These are phyloP conservation scores for Chlamydomonas asymmetrica DNA, from an alignment of 139 green algal species.

Conservation along the genomic window DNA sequence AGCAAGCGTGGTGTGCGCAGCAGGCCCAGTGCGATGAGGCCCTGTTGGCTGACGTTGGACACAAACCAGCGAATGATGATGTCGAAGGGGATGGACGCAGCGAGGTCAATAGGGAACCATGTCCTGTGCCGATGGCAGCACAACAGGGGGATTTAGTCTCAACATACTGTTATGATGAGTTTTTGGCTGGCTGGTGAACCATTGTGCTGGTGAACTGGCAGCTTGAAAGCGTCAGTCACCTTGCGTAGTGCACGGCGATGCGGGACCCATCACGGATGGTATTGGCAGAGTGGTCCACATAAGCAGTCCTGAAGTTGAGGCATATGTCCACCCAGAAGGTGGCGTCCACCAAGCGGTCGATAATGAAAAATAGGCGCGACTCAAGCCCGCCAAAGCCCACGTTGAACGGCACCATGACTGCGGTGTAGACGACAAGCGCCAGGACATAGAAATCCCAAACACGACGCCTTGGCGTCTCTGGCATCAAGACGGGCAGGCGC, in stretches of 20 bases:
- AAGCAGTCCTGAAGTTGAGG: constrained; percentile 65
- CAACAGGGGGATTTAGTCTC: no score
- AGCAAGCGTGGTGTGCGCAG: constrained; percentile 62
- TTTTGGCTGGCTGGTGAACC: no score
- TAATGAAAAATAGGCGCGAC: not conserved
- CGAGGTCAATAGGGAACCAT: constrained; percentile 66
- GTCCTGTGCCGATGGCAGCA: constrained; percentile 39
- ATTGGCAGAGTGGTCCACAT: constrained; percentile 56
- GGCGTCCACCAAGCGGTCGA: constrained; percentile 44
- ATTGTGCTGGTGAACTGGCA: no score
- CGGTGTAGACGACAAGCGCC: constrained; percentile 60
- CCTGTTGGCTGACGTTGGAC: constrained; percentile 12
- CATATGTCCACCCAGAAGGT: constrained; percentile 61
- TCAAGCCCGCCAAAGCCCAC: constrained; percentile 17
- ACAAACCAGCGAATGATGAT: constrained; percentile 36
- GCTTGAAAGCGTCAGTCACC: no score
- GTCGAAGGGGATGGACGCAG: constrained; percentile 62
- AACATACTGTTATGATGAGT: no score
- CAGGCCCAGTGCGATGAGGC: constrained; percentile 36
- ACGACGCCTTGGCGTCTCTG: constrained; percentile 22
- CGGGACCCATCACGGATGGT: constrained; percentile 43
- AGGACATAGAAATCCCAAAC: constrained; percentile 62
- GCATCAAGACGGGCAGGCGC: constrained; percentile 49
- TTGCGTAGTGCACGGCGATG: constrained; percentile 33
- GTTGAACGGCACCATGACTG: constrained; percentile 48